Evolutionary conservation across 805 yeast genomes (phyloP).

Genomic region (Myxozyma neotropica): DNA sequence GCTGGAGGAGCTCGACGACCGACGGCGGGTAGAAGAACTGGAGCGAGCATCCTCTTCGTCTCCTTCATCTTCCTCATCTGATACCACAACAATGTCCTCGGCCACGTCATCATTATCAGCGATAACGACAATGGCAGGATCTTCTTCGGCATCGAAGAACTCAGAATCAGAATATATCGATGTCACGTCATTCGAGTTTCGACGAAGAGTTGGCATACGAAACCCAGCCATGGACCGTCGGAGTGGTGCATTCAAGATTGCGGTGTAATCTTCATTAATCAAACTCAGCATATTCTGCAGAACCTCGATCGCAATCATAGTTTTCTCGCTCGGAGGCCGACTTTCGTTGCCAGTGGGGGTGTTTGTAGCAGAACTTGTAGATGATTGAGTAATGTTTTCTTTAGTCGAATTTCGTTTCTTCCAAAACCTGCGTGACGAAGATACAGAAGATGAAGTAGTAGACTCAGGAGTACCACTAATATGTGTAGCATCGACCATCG

Average conservation of each 20-base stretch:
- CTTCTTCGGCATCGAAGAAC: conserved; percentile 71
- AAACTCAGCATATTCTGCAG: conserved; percentile 14
- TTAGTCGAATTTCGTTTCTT: conserved; percentile 5
- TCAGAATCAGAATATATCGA: conserved; percentile 41
- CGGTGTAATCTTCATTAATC: conserved; percentile 10
- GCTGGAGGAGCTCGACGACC: background rate
- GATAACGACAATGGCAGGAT: conserved; percentile 25
- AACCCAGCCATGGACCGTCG: conserved; percentile 8
- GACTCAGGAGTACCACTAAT: background rate
- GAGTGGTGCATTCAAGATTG: conserved; percentile 1
- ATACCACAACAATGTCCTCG: conserved; percentile 60
- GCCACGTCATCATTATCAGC: conserved; percentile 47
- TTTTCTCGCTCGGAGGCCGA: conserved; percentile 1
- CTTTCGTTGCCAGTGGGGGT: background rate
- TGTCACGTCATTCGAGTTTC: conserved; percentile 13
- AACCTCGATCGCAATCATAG: conserved; percentile 8
- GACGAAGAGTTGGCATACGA: conserved; percentile 1
- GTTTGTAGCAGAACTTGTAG: background rate
- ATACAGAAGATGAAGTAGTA: background rate
- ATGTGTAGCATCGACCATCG: background rate
- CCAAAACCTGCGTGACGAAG: conserved; percentile 5
- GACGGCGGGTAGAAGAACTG: conserved; percentile 11
- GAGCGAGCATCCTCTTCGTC: conserved; percentile 18
- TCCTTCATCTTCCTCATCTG: conserved; percentile 36
- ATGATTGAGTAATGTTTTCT: background rate